Evolutionary conservation across 2,329 filamentous ascomycete genomes (phyloP), one percentile per base, ranked within the genome.

Genomic region (Penicillium sp.): DNA sequence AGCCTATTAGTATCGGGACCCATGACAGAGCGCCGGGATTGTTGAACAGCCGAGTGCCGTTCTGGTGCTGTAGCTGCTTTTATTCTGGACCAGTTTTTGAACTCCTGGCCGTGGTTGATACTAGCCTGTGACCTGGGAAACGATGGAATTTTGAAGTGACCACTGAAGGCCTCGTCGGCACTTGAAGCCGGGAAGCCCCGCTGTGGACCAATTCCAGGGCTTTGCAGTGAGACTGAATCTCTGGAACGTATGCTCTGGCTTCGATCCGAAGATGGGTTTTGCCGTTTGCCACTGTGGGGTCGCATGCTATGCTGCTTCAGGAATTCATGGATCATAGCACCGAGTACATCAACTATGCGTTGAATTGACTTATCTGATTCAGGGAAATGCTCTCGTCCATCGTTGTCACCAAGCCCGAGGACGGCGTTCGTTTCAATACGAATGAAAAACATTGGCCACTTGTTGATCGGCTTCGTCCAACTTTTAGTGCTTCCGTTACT

Each of bases 381-480:
- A 3, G 67, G 62, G 34, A 59, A 48, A 22, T 52, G 29, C 48
- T 70, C 69, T 27, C 77, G 51, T 24, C 18, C 75, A 11, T 81
- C 76, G 48, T 36, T n/a, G 3, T 81, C 75, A 9, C 55, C 51
- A 4, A 67, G 49, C 8, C 54, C 56, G 1, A 83, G 67, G 11
- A 80, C 51, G 16, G 73, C 69, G n/a, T 77, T 72, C 10, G 81
- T 64, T 2, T 79, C 74, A 34, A 96, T 82, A 27, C 84, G 84
- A n/a, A 97, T 74, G 63, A 87, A 88, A 65, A 96, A 97, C 86
- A 93, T 93, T 0, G 93, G 92, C 86, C 90, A 94, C 47, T 85
- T 83, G 65, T 97, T 91, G 9, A 92, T 77, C 0, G 85, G 81
- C 67, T 90, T 93, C 8, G 78, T 80, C 11, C 74, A 62, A 7